phyloP scores from a whole-genome alignment of 495 filamentous ascomycete species.

The Astrothelium subdiscretum region DNA sequence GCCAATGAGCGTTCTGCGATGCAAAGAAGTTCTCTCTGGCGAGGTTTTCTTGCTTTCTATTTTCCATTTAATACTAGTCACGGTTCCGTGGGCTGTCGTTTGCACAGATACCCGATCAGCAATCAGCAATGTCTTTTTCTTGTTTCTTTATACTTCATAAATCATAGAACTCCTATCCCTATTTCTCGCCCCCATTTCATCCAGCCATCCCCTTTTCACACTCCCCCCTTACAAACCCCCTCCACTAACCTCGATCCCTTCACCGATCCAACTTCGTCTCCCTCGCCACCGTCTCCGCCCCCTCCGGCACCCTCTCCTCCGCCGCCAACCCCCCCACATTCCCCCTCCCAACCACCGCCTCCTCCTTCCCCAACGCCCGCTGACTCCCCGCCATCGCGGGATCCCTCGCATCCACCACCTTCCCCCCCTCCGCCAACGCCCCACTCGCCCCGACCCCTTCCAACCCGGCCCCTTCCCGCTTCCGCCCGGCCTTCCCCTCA shows the following conservation, averaged over 20 bases:
- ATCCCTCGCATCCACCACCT: constrained; percentile 12
- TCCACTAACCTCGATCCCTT: background rate
- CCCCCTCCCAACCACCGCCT: constrained; percentile 28
- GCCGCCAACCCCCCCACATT: constrained; percentile 27
- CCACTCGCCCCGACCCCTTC: constrained; percentile 40
- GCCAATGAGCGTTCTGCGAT: background rate
- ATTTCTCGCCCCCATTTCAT: background rate
- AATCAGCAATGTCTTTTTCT: background rate
- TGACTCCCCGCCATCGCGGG: constrained; percentile 20
- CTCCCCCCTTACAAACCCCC: background rate
- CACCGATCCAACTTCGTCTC: constrained; percentile 20
- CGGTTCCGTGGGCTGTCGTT: background rate
- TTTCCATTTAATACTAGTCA: background rate
- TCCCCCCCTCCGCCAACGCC: background rate
- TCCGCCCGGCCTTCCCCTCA: constrained; percentile 35
- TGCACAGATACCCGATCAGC: background rate
- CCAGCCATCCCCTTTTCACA: background rate
- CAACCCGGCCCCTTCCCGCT: constrained; percentile 42
- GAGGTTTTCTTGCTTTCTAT: background rate
- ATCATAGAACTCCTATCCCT: too few relatives aligned
- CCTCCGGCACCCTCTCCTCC: constrained; percentile 35
- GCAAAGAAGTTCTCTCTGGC: background rate
- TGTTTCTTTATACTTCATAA: too few relatives aligned
- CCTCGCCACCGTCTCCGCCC: constrained; percentile 36
- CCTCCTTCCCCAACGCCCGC: constrained; percentile 31